Evolutionary conservation across 164 flowering plant genomes (phyloP), one percentile per base, ranked within the genome.

Genomic region (Sedum album): DNA sequence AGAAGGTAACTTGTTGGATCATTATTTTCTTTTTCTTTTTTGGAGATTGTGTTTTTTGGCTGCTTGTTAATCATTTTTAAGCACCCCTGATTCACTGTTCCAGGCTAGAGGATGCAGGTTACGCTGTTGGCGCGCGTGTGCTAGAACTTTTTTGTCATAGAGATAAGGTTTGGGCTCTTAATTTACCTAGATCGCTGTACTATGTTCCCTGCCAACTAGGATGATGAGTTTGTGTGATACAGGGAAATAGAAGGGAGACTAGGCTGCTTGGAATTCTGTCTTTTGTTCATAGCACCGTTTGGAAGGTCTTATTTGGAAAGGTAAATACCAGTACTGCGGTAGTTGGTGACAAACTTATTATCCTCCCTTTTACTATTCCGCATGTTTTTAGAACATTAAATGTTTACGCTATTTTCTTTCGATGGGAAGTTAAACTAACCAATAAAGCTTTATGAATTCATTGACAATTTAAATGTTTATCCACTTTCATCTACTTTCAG

Each of bases 271-370:
- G 99, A 23, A 95, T 95, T 74, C 76, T 92, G 66, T 92, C 99
- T 60, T 95, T 95, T 70, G 93, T 95, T 25, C 97, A 95, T 73
- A 92, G 91, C 81, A 95, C 99, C 36, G 97, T 95, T 21, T 95
- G 99, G 99, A 95, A 95, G 82, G 97, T 88, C 60, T 79, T 95
- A 73, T 95, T 95, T 82, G 99, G 97, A 75, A 95, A 95, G 89
- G 99, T 88, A 35, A 7, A 30, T 30, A 62, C n/a, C 31, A 1
- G 5, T 1, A 31, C 2, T 7, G 38, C 31, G 11, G 10, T 18
- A 4, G n/a, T 61, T 17, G 6, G 4, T 8, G n/a, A n/a, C 11
- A 30, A 17, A 4, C 18, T 5, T 21, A 5, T 10, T n/a, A 1
- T 41, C 48, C 41, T 46, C 23, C 49, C n/a, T 65, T 20, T 35